These are phyloP conservation scores for Microsporum audouinii DNA, from an alignment of 2,329 filamentous ascomycete genomes.

Conservation along the genomic window DNA sequence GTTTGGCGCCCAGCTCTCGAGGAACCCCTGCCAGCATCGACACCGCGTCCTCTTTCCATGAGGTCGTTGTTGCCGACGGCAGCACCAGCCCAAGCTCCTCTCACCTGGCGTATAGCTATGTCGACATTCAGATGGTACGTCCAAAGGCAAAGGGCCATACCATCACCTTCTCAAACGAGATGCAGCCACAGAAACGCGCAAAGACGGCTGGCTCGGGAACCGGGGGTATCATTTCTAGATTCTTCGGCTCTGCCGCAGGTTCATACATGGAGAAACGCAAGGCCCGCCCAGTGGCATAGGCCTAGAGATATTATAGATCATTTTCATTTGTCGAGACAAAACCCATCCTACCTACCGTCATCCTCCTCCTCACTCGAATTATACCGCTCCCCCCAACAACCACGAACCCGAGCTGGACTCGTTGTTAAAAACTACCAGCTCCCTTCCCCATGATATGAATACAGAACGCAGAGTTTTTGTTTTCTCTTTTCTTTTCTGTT, in stretches of 20 bases:
- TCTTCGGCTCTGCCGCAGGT: conserved; percentile 32
- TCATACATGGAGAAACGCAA: conserved; percentile 31
- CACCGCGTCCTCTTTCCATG: conserved; percentile 25
- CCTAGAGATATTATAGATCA: neutral
- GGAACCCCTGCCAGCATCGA: conserved; percentile 35
- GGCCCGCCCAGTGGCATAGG: conserved; percentile 20
- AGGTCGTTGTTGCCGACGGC: conserved; percentile 26
- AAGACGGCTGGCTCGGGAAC: conserved; percentile 23
- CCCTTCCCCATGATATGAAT: neutral
- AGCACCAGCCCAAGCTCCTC: conserved; percentile 26
- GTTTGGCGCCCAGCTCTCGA: conserved; percentile 30
- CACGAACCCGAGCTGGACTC: neutral
- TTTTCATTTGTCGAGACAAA: neutral
- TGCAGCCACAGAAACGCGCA: conserved; percentile 33
- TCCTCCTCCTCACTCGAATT: neutral
- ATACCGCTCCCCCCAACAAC: neutral
- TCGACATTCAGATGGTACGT: conserved; percentile 23
- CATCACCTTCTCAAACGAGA: conserved; percentile 18
- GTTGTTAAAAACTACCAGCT: neutral
- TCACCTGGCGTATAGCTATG: conserved; percentile 22
- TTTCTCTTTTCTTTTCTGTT: neutral
- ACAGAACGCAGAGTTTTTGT: neutral
- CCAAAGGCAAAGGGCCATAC: conserved; percentile 23
- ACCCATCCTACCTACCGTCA: neutral
- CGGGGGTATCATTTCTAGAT: conserved; percentile 32